Percentiles rank a stretch among this genome's conserved stretches.
phyloP scores from a whole-genome alignment of 352 stramenopile species.

The Aphanomyces stellatus region DNA sequence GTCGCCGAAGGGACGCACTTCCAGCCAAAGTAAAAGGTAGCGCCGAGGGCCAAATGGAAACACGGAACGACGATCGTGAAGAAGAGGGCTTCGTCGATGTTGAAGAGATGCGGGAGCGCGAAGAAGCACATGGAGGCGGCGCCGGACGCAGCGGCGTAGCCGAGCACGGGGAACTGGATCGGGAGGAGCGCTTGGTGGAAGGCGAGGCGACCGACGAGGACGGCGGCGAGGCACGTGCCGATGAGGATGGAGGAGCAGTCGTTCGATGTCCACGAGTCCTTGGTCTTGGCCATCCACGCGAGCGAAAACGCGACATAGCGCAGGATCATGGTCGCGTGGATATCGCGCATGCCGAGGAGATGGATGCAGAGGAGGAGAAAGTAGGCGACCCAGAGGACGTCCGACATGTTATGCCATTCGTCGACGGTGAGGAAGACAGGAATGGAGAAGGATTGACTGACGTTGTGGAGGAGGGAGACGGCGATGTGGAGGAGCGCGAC shows the following conservation, averaged over 20 bases:
- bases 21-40: conserved; percentile 6
- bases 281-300: conserved; percentile 77
- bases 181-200: conserved; percentile 18
- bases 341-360: conserved; percentile 70
- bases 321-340: conserved; percentile 75
- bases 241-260: conserved; percentile 59
- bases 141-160: neutral
- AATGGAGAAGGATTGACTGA: conserved; percentile 54
- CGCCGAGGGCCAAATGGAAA: neutral
- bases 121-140: neutral
- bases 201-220: conserved; percentile 41
- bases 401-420: conserved; percentile 84
- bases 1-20: neutral
- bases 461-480: conserved; percentile 77
- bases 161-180: neutral
- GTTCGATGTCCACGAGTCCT: conserved; percentile 73
- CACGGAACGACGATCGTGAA: neutral
- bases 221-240: conserved; percentile 39
- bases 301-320: conserved; percentile 76
- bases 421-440: conserved; percentile 59
- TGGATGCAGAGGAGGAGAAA: conserved; percentile 80
- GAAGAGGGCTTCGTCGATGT: neutral
- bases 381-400: conserved; percentile 76
- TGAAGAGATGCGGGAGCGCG: neutral
- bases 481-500: conserved; percentile 69